A percentile compares a stretch with the other conserved stretches of the same genome.
phyloP scores from a whole-genome alignment of 2,329 filamentous ascomycete species.

The Colletotrichum kahawae region DNA sequence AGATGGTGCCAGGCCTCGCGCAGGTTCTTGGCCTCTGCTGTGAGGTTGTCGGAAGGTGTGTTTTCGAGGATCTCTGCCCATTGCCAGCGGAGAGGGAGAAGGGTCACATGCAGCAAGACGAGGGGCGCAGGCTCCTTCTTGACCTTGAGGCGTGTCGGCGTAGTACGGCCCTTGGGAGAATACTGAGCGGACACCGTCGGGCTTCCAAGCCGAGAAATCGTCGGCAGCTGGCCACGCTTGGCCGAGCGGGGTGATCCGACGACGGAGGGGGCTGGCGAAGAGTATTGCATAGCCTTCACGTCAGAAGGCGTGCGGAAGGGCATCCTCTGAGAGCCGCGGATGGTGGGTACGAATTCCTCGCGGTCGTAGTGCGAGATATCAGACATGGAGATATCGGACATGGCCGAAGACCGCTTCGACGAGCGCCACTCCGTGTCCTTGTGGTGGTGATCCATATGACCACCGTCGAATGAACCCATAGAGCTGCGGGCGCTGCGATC shows the following conservation, averaged over 20 bases:
- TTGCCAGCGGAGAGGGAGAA: slow-evolving; percentile 71
- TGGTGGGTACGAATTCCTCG: slow-evolving; percentile 57
- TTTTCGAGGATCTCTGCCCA: slow-evolving; percentile 63
- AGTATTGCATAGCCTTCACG: slow-evolving; percentile 75
- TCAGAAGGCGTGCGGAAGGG: slow-evolving; percentile 74
- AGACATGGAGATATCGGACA: slow-evolving; percentile 58
- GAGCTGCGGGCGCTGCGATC: slow-evolving; percentile 63
- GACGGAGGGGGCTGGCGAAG: slow-evolving; percentile 66
- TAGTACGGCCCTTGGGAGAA: slow-evolving; percentile 57
- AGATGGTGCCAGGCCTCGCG: slow-evolving; percentile 70
- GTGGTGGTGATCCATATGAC: slow-evolving; percentile 28
- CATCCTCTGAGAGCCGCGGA: slow-evolving; percentile 63
- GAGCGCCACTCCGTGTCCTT: slow-evolving; percentile 36
- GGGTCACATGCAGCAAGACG: slow-evolving; percentile 78
- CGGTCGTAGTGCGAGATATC: slow-evolving; percentile 37
- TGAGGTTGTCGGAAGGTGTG: slow-evolving; percentile 41
- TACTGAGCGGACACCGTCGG: slow-evolving; percentile 56
- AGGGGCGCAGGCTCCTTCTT: slow-evolving; percentile 66
- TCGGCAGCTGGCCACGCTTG: slow-evolving; percentile 51
- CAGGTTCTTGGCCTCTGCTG: slow-evolving; percentile 53
- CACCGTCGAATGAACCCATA: slow-evolving; percentile 50
- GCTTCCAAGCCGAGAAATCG: slow-evolving; percentile 63
- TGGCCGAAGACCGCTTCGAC: slow-evolving; percentile 43
- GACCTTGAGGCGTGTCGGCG: slow-evolving; percentile 62
- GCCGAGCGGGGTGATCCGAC: slow-evolving; percentile 53